These are phyloP conservation scores for Gynandropsis gynandra DNA, from an alignment of 345 rosid species.

Conservation along the genomic window DNA sequence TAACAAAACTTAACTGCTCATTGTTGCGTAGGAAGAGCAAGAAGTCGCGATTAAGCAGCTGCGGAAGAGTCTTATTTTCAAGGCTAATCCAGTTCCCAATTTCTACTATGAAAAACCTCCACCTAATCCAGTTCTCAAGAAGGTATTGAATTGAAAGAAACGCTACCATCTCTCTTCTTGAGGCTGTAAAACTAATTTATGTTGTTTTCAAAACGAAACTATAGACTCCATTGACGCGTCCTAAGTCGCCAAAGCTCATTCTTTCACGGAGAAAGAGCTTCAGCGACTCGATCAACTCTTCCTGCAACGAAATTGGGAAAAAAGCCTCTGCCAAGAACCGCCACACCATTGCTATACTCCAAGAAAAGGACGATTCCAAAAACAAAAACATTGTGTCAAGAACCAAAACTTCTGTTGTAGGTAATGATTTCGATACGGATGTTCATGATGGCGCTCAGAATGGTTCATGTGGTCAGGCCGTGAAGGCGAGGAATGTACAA, in stretches of 20 bases:
- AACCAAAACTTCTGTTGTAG: too few species aligned
- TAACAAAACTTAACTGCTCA: too few species aligned
- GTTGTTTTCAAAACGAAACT: neutral
- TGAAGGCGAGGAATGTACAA: too few species aligned
- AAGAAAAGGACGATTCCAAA: slow-evolving; percentile 24
- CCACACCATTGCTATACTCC: slow-evolving; percentile 39
- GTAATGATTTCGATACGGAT: too few species aligned
- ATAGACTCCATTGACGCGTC: slow-evolving; percentile 77
- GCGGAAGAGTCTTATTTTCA: slow-evolving; percentile 59
- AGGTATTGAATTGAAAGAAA: slow-evolving; percentile 36
- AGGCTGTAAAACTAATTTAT: neutral
- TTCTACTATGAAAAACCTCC: slow-evolving; percentile 88
- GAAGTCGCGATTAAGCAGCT: slow-evolving; percentile 85
- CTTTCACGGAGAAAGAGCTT: slow-evolving; percentile 64
- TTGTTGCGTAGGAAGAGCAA: slow-evolving; percentile 67
- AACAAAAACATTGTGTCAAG: slow-evolving; percentile 1
- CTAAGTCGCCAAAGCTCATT: slow-evolving; percentile 53
- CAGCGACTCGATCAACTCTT: slow-evolving; percentile 40
- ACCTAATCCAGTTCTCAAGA: slow-evolving; percentile 64
- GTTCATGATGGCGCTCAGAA: too few species aligned
- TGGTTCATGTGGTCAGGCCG: too few species aligned
- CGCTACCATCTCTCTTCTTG: neutral
- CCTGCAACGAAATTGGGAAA: slow-evolving; percentile 43
- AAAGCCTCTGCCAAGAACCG: slow-evolving; percentile 42
- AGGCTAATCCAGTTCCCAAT: slow-evolving; percentile 84